phyloP scores from a whole-genome alignment of 2,329 filamentous ascomycete genomes.

The Stagonosporopsis chrysanthemi region DNA sequence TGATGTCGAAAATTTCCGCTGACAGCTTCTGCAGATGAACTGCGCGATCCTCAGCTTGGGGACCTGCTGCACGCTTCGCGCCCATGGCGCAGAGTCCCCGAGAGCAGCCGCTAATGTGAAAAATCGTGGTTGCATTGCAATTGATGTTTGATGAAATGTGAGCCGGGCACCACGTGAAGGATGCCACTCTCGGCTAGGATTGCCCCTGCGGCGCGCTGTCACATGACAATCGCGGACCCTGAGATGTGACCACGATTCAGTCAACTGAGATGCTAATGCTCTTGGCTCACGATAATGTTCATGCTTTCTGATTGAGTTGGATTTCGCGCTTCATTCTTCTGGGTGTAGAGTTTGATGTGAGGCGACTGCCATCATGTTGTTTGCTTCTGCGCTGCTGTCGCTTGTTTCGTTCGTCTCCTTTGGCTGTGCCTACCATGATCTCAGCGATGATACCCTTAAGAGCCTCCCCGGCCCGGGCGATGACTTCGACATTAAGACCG shows the following conservation, averaged over 20 bases:
- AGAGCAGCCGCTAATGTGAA: conserved; percentile 30
- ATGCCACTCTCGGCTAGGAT: conserved; percentile 29
- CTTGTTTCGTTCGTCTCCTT: conserved; percentile 37
- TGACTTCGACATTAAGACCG: conserved; percentile 83
- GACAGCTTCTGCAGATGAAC: conserved; percentile 38
- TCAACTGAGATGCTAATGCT: not conserved
- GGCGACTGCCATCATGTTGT: conserved; percentile 23
- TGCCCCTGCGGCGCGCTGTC: conserved; percentile 19
- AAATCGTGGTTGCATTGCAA: conserved; percentile 40
- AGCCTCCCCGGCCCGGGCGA: conserved; percentile 71
- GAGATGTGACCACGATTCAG: conserved; percentile 34
- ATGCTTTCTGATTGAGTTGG: conserved; percentile 22
- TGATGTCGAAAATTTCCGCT: conserved; percentile 43
- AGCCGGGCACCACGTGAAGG: conserved; percentile 19
- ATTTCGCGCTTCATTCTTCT: conserved; percentile 3
- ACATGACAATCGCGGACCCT: conserved; percentile 9
- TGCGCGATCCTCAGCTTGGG: conserved; percentile 19
- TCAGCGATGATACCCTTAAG: conserved; percentile 79
- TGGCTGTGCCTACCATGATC: conserved; percentile 60
- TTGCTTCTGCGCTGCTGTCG: conserved; percentile 31
- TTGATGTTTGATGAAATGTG: conserved; percentile 10
- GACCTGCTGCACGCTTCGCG: not conserved
- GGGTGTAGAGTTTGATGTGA: conserved; percentile 24
- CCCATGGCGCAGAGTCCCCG: conserved; percentile 25
- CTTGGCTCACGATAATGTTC: not conserved